These are phyloP conservation scores for Cryphonectria carpinicola DNA, from an alignment of 2,329 filamentous ascomycete species.

Conservation along the genomic window DNA sequence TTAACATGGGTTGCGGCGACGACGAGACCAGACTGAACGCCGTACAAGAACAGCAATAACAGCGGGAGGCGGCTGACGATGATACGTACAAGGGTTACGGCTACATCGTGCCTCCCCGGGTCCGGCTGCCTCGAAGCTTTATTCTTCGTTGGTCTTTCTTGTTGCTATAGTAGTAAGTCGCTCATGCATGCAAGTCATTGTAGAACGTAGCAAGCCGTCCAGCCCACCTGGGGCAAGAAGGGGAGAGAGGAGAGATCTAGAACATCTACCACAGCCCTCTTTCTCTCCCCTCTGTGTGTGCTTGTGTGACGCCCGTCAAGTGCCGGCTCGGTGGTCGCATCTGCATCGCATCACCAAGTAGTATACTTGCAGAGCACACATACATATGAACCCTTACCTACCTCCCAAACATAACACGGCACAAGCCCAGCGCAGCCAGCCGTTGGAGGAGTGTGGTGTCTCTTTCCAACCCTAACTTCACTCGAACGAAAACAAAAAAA, in stretches of 20 bases:
- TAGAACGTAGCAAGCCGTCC: conserved; percentile 1
- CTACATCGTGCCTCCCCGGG: conserved; percentile 19
- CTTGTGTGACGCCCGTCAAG: conserved; percentile 1
- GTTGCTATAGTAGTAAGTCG: background rate
- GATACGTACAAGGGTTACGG: conserved; percentile 12
- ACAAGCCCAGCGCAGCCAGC: background rate
- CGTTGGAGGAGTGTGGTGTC: background rate
- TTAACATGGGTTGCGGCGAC: background rate
- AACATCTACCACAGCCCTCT: conserved; percentile 12
- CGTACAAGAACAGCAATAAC: conserved; percentile 3
- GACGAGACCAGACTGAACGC: conserved; percentile 10
- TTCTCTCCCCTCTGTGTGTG: background rate
- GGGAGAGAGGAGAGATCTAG: background rate
- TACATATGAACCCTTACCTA: too few relatives aligned
- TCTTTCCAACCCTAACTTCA: background rate
- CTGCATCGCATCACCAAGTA: conserved; percentile 16
- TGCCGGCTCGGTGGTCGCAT: conserved; percentile 15
- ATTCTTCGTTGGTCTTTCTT: background rate
- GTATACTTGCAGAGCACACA: conserved; percentile 2
- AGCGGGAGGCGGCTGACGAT: background rate
- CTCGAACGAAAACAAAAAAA: background rate
- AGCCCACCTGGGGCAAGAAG: background rate
- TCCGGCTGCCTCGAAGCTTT: conserved; percentile 11
- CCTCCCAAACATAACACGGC: background rate
- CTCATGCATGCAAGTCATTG: background rate